phyloP scores from a whole-genome alignment of 1,284 basidiomycete species.

The Singerocomus rubriflavus region DNA sequence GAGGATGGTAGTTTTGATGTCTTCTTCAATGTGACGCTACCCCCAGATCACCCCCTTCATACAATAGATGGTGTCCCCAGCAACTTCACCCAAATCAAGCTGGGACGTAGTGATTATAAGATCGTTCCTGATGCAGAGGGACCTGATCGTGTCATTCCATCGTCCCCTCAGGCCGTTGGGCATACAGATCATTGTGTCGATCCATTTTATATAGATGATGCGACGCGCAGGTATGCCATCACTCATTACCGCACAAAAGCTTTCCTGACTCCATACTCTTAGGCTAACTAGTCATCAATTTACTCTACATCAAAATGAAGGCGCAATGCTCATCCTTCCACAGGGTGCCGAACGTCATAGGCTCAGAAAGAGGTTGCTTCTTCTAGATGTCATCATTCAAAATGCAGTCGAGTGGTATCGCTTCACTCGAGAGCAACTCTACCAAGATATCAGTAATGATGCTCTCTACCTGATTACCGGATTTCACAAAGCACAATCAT shows the following conservation, averaged over 20 bases:
- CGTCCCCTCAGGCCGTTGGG: background rate
- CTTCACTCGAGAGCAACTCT: constrained; percentile 7
- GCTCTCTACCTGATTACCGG: constrained; percentile 21
- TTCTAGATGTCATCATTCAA: background rate
- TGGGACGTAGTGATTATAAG: background rate
- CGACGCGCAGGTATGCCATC: too few relatives aligned
- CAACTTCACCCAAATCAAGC: constrained; percentile 10
- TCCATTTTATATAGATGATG: too few relatives aligned
- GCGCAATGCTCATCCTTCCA: constrained; percentile 17
- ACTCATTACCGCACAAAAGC: too few relatives aligned
- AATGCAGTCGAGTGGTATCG: constrained; percentile 10
- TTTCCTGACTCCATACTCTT: too few relatives aligned
- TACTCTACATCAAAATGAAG: constrained; percentile 4
- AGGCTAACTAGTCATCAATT: too few relatives aligned
- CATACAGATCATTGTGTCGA: too few relatives aligned
- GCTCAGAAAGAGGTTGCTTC: background rate
- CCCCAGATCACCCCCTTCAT: constrained; percentile 11
- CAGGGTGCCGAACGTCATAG: constrained; percentile 13
- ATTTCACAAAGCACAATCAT: constrained; percentile 11
- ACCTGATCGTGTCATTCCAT: constrained; percentile 11
- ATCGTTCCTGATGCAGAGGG: constrained; percentile 5
- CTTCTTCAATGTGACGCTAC: constrained; percentile 30
- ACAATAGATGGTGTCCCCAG: constrained; percentile 12
- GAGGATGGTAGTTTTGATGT: constrained; percentile 25
- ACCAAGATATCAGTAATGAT: constrained; percentile 13